phyloP scores from a whole-genome alignment of 305 asterid genomes.

The Plantago rigida region DNA sequence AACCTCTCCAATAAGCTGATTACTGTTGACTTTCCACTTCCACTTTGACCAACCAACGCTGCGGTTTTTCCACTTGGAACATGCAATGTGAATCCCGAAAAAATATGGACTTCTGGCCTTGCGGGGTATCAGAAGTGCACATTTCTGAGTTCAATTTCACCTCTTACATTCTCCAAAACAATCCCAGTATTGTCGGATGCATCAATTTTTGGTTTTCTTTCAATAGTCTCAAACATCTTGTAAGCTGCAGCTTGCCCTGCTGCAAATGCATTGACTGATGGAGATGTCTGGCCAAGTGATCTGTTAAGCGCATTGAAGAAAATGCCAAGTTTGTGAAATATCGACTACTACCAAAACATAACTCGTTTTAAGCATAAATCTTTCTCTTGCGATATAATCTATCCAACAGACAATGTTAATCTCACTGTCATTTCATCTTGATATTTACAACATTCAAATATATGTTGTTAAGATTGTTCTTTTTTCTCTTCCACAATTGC shows the following conservation, averaged over 20 bases:
- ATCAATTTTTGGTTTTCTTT: constrained; percentile 44
- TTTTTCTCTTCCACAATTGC: too few relatives aligned
- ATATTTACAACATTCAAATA: neutral
- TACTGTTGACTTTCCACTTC: constrained; percentile 66
- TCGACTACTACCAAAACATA: neutral
- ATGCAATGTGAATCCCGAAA: constrained; percentile 40
- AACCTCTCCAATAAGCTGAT: constrained; percentile 62
- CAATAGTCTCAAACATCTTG: constrained; percentile 53
- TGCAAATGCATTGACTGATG: constrained; percentile 45
- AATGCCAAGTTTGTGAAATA: neutral
- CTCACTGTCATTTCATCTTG: neutral
- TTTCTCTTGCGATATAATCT: too few relatives aligned
- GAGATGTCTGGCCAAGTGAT: constrained; percentile 55
- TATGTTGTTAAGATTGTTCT: too few relatives aligned
- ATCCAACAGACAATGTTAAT: too few relatives aligned
- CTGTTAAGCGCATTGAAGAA: constrained; percentile 24
- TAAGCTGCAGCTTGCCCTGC: constrained; percentile 53
- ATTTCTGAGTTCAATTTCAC: constrained; percentile 51
- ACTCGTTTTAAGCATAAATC: too few relatives aligned
- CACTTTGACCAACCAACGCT: constrained; percentile 69
- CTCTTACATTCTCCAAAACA: constrained; percentile 35
- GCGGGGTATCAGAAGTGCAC: constrained; percentile 61
- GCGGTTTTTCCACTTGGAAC: constrained; percentile 47
- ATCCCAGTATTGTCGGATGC: constrained; percentile 32
- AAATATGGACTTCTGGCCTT: constrained; percentile 48